Evolutionary conservation across 2,329 filamentous ascomycete genomes (phyloP).

Genomic region (Arthrobotrys sinensis): DNA sequence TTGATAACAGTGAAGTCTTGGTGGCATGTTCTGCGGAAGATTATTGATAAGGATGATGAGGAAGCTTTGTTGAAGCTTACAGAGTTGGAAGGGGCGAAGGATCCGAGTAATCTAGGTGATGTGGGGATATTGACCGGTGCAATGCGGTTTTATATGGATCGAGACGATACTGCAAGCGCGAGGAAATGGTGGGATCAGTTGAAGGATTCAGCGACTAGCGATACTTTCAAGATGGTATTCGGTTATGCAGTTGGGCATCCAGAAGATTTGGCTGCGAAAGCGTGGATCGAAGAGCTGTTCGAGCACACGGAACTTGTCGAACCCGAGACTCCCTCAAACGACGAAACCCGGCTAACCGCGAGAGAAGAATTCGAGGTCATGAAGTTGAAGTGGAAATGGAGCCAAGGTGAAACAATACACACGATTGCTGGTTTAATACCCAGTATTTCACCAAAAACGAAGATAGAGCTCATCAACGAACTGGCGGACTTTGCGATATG

Average conservation of each 20-base stretch:
- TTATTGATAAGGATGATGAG: conserved; percentile 54
- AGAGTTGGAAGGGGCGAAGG: conserved; percentile 35
- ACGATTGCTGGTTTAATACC: conserved; percentile 73
- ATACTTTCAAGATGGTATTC: conserved; percentile 56
- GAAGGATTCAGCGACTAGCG: conserved; percentile 35
- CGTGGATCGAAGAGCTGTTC: conserved; percentile 48
- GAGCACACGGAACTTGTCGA: conserved; percentile 44
- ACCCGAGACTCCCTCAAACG: conserved; percentile 7
- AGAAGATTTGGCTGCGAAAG: conserved; percentile 37
- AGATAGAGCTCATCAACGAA: conserved; percentile 81
- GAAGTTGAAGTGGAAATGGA: conserved; percentile 59
- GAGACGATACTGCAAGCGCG: conserved; percentile 49
- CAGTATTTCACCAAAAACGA: conserved; percentile 76
- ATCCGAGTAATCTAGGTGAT: conserved; percentile 40
- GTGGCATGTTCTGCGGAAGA: conserved; percentile 49
- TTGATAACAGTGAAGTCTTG: conserved; percentile 48
- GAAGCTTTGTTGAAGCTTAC: conserved; percentile 48
- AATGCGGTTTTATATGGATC: conserved; percentile 56
- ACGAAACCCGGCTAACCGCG: conserved; percentile 19
- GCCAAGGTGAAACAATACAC: conserved; percentile 48
- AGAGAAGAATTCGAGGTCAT: conserved; percentile 45
- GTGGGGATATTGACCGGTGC: conserved; percentile 45
- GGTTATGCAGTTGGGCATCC: conserved; percentile 52
- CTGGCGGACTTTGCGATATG: conserved; percentile 81
- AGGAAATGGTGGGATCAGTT: conserved; percentile 58